phyloP scores from a whole-genome alignment of 1,284 basidiomycete species.

The Puccinia coronata region DNA sequence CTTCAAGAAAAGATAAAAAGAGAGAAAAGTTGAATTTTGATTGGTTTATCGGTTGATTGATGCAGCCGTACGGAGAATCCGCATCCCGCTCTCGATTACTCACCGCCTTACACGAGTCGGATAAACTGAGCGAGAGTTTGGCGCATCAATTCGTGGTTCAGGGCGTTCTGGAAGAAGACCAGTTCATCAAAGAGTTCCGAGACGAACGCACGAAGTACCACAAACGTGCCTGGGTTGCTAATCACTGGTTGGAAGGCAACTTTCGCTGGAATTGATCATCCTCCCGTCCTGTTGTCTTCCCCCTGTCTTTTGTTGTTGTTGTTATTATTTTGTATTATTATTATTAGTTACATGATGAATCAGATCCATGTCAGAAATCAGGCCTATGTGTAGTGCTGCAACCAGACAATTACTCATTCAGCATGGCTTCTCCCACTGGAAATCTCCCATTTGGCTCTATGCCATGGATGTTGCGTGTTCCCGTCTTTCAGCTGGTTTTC shows the following conservation, averaged over 20 bases:
- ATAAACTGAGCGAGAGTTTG: slow-evolving; percentile 41
- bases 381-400: too few relatives aligned
- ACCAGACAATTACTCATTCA: too few relatives aligned
- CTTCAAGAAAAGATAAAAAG: neutral
- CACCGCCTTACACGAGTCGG: slow-evolving; percentile 49
- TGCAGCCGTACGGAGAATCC: slow-evolving; percentile 41
- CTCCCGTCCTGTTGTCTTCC: neutral
- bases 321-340: too few relatives aligned
- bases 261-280: slow-evolving; percentile 43
- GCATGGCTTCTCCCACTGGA: too few relatives aligned
- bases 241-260: slow-evolving; percentile 40
- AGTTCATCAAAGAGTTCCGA: slow-evolving; percentile 45
- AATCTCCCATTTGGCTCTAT: too few relatives aligned
- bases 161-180: slow-evolving; percentile 46
- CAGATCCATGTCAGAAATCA: too few relatives aligned
- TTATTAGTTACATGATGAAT: too few relatives aligned
- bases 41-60: neutral
- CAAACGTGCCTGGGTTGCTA: slow-evolving; percentile 34
- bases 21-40: neutral
- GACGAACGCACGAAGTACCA: slow-evolving; percentile 41
- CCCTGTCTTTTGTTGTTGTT: neutral
- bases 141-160: slow-evolving; percentile 34
- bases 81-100: slow-evolving; percentile 37
- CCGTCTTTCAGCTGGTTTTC: too few relatives aligned
- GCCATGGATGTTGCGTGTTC: too few relatives aligned